phyloP scores from a whole-genome alignment of 2,329 filamentous ascomycete genomes.

The Fusarium mundagurra region DNA sequence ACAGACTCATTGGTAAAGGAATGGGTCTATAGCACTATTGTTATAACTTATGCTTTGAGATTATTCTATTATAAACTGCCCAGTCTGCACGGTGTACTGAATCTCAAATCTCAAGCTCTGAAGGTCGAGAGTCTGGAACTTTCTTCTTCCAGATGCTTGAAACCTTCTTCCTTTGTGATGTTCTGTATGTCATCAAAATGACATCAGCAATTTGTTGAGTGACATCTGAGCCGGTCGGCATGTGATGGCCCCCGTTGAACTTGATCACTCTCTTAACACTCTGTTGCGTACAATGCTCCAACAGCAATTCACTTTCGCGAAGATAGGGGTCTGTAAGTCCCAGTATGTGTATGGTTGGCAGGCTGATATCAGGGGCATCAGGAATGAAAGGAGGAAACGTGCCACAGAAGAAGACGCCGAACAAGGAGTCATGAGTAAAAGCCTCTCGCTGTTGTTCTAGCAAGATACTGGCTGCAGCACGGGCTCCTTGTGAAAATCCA shows the following conservation, averaged over 20 bases:
- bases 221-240: not conserved
- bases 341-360: not conserved
- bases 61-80: not conserved
- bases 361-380: not conserved
- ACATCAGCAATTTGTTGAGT: not conserved
- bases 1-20: not conserved
- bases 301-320: not conserved
- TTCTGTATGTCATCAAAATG: not conserved
- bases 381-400: not conserved
- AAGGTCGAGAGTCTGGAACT: not conserved
- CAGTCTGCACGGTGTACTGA: not conserved
- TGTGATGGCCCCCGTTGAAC: not conserved
- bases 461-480: not conserved
- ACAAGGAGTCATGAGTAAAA: not conserved
- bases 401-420: slow-evolving; percentile 4
- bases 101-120: not conserved
- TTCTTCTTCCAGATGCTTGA: not conserved
- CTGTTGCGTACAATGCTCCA: not conserved
- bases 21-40: not conserved
- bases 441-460: not conserved
- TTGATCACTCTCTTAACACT: not conserved
- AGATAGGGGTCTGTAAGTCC: not conserved
- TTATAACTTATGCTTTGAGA: fast-evolving
- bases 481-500: not conserved
- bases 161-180: not conserved